Base-by-base conservation (phyloP, 352 stramenopile genomes). In the Peronospora belbahrii region DNA sequence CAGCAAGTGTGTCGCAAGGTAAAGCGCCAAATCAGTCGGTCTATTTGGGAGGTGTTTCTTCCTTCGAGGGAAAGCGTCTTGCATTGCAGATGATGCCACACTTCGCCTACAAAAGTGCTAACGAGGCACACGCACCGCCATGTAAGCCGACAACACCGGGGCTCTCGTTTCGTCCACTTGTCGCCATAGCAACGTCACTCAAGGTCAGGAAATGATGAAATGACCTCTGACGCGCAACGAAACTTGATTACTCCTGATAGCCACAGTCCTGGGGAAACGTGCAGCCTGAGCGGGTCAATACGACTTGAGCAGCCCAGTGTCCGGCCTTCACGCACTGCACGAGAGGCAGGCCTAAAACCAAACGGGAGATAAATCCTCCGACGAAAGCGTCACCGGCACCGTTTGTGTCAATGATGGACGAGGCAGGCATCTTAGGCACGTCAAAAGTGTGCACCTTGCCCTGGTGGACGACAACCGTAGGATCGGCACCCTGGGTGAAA, bases 301-400 rank as follows among this genome's bases (percentile, higher is more conserved):
- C 95, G 34, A 97, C 87, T 58, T 95, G 78, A 25, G 96, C 95
- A 37, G 95, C 90, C 84, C 87, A 98, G 74, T 99, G 95, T 46
- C 96, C 97, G 20, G 94, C 94, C 38, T 97, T 84, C 42, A 99
- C 94, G 73, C 93, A 98, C 52, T 96, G 85, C 33, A 75, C 87
- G 34, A 99, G 71, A 8, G 78, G 60, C 59, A 77, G 65, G 50
- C 74, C 73, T 34, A 91, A 67, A 22, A 94, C 76, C 27, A 99
- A 69, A 48, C 96, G 87, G 17, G 94, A 90, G 36, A 99, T 72
- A 63, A 99, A 99, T 47, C 97, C 97, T 39, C 97, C 97, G 4
- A 99, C 97, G 64, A 99, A 99, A 44, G 96, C 95, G 73, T 99
- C 97, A 37, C 97, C 97, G 14, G 97, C 97, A 38, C 97, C 97